Evolutionary conservation across 2,329 filamentous ascomycete genomes (phyloP).

Genomic region (Daldinia sp.): DNA sequence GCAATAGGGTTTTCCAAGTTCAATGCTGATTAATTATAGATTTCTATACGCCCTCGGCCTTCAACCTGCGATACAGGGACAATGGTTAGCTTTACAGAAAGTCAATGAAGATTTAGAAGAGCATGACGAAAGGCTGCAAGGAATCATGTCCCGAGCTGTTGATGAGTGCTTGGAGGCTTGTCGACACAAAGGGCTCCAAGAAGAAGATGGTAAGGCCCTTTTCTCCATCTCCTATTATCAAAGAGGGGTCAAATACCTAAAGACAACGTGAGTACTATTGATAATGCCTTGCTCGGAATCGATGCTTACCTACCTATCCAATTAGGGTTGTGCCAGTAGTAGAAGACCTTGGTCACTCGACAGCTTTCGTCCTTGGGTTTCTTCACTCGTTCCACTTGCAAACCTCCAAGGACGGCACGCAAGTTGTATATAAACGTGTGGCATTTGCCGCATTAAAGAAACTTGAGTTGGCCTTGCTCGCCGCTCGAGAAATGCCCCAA

Average conservation of each 20-base stretch:
- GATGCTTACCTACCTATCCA: slow-evolving; percentile 11
- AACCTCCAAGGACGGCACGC: slow-evolving; percentile 17
- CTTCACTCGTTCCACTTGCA: slow-evolving; percentile 19
- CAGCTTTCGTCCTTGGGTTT: slow-evolving; percentile 38
- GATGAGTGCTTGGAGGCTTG: slow-evolving; percentile 9
- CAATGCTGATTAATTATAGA: slow-evolving; percentile 26
- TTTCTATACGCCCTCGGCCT: slow-evolving; percentile 12
- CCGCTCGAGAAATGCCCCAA: not conserved
- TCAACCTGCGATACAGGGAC: slow-evolving; percentile 15
- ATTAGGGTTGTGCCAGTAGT: slow-evolving; percentile 30
- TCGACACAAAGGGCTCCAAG: slow-evolving; percentile 5
- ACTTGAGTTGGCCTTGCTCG: slow-evolving; percentile 17
- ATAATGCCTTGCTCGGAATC: not conserved
- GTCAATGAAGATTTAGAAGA: slow-evolving; percentile 28
- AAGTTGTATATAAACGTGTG: slow-evolving; percentile 32
- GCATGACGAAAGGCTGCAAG: slow-evolving; percentile 13
- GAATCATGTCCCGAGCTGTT: slow-evolving; percentile 14
- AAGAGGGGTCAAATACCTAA: slow-evolving; percentile 23
- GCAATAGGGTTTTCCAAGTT: too few relatives aligned
- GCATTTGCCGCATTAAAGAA: slow-evolving; percentile 11
- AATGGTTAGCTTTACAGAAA: slow-evolving; percentile 27
- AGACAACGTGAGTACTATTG: slow-evolving; percentile 34
- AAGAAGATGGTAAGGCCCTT: slow-evolving; percentile 39
- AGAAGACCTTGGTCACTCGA: not conserved
- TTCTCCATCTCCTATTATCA: slow-evolving; percentile 32